Evolutionary conservation across 2,329 filamentous ascomycete species (phyloP).

Genomic region (Pseudocercospora vitis): DNA sequence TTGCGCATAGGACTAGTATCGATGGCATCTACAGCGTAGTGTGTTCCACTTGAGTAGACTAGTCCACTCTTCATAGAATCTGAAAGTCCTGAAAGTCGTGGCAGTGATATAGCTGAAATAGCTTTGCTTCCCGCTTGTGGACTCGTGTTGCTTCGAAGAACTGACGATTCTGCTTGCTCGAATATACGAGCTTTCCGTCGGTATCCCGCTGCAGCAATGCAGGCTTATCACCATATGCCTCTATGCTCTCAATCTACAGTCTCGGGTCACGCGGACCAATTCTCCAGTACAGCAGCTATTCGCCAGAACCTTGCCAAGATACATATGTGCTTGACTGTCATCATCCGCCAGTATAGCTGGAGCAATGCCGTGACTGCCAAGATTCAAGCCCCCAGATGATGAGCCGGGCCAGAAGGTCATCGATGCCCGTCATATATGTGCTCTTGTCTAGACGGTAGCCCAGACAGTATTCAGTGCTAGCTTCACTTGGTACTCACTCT

Average conservation of each 20-base stretch:
- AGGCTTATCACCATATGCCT: conserved; percentile 53
- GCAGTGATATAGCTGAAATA: conserved; percentile 32
- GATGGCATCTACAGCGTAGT: conserved; percentile 69
- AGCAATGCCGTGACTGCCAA: conserved; percentile 76
- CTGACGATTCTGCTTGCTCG: conserved; percentile 69
- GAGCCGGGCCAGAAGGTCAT: too few species aligned
- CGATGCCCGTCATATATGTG: too few species aligned
- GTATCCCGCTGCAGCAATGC: conserved; percentile 65
- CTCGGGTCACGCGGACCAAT: conserved; percentile 57
- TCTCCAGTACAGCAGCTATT: conserved; percentile 65
- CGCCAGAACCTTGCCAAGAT: conserved; percentile 74
- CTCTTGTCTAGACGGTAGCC: too few species aligned
- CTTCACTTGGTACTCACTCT: too few species aligned
- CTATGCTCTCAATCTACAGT: conserved; percentile 31
- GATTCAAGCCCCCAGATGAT: too few species aligned
- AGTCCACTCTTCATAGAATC: conserved; percentile 55
- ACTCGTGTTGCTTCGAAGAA: conserved; percentile 83
- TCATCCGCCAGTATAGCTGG: conserved; percentile 74
- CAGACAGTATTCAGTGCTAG: too few species aligned
- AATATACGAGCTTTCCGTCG: conserved; percentile 59
- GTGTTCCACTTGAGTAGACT: conserved; percentile 70
- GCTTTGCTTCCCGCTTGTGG: conserved; percentile 58
- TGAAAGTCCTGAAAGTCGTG: conserved; percentile 45
- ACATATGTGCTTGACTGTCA: conserved; percentile 64
- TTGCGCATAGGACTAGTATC: conserved; percentile 66